Conservation (phyloP, 306 rosid species). For the Acmispon strigosus region DNA sequence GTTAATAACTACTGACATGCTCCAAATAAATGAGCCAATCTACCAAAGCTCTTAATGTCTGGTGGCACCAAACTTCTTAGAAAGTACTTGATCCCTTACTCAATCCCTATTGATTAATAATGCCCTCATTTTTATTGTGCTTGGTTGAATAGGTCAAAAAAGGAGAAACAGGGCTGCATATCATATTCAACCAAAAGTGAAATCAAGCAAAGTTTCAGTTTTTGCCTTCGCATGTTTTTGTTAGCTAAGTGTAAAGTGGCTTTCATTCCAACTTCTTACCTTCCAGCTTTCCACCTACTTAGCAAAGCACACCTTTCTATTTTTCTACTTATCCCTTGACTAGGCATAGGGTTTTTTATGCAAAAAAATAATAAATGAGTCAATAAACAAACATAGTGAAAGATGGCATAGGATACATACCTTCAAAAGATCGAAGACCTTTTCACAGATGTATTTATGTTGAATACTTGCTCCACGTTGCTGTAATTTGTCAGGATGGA, state of each 20-base stretch:
- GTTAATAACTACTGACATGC: not conserved
- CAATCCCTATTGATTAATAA: not conserved
- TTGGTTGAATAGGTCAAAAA: not conserved
- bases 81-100: not conserved
- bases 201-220: not conserved
- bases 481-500: conserved; percentile 87
- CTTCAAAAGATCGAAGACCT: conserved; percentile 86
- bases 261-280: not conserved
- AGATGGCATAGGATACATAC: conserved; percentile 30
- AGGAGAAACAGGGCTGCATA: not conserved
- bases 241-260: not conserved
- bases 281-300: not conserved
- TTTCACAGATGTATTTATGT: conserved; percentile 77
- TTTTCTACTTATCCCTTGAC: not conserved
- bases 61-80: not conserved
- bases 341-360: not conserved
- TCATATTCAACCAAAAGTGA: not conserved
- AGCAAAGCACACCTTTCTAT: not conserved
- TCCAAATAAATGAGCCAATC: not conserved
- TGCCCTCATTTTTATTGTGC: not conserved
- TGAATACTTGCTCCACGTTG: conserved; percentile 80
- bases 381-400: not conserved
- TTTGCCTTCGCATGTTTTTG: not conserved
- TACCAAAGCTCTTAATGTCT: not conserved
- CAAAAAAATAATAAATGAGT: not conserved